Evolutionary conservation across 2,329 filamentous ascomycete species (phyloP).

Genomic region (Cylindrodendrum hubeiense): DNA sequence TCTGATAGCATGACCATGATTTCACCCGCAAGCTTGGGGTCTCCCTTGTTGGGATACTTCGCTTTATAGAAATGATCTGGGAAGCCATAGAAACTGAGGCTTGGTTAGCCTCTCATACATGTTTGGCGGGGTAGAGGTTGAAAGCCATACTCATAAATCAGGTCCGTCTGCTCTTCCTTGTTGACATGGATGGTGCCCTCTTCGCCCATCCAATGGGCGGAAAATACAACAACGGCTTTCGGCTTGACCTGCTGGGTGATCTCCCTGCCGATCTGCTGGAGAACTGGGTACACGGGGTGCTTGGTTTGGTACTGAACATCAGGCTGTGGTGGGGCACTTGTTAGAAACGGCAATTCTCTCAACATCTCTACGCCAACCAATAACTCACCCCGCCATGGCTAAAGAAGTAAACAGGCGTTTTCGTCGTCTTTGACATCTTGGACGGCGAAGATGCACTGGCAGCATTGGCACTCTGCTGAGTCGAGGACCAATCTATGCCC

Average conservation of each 20-base stretch:
- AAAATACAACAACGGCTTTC: slow-evolving; percentile 80
- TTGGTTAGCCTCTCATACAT: slow-evolving; percentile 31
- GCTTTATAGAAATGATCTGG: slow-evolving; percentile 77
- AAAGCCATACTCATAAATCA: slow-evolving; percentile 74
- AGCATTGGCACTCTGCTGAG: slow-evolving; percentile 23
- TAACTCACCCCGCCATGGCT: slow-evolving; percentile 62
- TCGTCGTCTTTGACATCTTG: slow-evolving; percentile 46
- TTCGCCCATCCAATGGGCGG: slow-evolving; percentile 79
- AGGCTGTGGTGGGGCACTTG: slow-evolving; percentile 54
- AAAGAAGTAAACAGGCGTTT: slow-evolving; percentile 61
- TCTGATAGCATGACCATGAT: slow-evolving; percentile 67
- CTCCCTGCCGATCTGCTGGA: slow-evolving; percentile 75
- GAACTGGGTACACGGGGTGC: slow-evolving; percentile 75
- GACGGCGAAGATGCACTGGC: slow-evolving; percentile 4
- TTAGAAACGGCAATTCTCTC: not conserved
- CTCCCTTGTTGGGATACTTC: slow-evolving; percentile 74
- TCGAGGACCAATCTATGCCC: slow-evolving; percentile 30
- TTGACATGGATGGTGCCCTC: slow-evolving; percentile 73
- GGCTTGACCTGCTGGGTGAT: slow-evolving; percentile 79
- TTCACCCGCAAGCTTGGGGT: slow-evolving; percentile 67
- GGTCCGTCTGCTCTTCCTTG: slow-evolving; percentile 70
- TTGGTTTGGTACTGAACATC: slow-evolving; percentile 76
- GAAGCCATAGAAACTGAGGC: slow-evolving; percentile 75
- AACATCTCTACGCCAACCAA: not conserved
- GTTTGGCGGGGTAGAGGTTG: not conserved